Evolutionary conservation across 257 asterid genomes (phyloP).

Genomic region (Ocimum tenuiflorum): DNA sequence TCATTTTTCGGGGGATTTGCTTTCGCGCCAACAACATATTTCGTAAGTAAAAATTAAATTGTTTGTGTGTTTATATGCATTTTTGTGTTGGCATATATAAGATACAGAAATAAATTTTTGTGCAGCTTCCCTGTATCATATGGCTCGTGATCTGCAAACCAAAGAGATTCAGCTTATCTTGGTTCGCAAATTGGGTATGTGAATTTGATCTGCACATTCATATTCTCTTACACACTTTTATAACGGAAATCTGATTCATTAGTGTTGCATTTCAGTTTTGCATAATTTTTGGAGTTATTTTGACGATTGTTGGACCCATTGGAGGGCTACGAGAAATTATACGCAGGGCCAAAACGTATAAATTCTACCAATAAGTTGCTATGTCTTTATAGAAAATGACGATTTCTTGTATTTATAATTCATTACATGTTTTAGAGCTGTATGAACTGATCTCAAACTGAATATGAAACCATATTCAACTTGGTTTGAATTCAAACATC

Average conservation of each 20-base stretch:
- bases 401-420: no score
- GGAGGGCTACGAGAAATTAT: slow-evolving; percentile 48
- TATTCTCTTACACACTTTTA: neutral
- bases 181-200: slow-evolving; percentile 43
- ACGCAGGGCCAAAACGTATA: slow-evolving; percentile 25
- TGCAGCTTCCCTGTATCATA: slow-evolving; percentile 39
- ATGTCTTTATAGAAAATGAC: no score
- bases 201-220: neutral
- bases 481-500: no score
- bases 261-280: slow-evolving; percentile 29
- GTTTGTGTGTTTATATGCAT: no score
- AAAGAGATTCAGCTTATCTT: slow-evolving; percentile 26
- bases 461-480: no score
- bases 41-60: slow-evolving; percentile 36
- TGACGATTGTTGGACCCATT: slow-evolving; percentile 39
- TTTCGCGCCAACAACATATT: slow-evolving; percentile 42
- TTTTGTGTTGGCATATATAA: no score
- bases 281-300: slow-evolving; percentile 35
- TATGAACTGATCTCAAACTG: no score
- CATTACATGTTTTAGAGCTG: no score
- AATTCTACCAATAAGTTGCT: slow-evolving; percentile 31
- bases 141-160: slow-evolving; percentile 40
- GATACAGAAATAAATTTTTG: neutral
- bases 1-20: slow-evolving; percentile 40
- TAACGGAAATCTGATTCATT: neutral